A percentile compares a stretch with the other conserved stretches of the same genome.
phyloP scores from a whole-genome alignment of 106 monocot species.

The Dioscorea zingiberensis region DNA sequence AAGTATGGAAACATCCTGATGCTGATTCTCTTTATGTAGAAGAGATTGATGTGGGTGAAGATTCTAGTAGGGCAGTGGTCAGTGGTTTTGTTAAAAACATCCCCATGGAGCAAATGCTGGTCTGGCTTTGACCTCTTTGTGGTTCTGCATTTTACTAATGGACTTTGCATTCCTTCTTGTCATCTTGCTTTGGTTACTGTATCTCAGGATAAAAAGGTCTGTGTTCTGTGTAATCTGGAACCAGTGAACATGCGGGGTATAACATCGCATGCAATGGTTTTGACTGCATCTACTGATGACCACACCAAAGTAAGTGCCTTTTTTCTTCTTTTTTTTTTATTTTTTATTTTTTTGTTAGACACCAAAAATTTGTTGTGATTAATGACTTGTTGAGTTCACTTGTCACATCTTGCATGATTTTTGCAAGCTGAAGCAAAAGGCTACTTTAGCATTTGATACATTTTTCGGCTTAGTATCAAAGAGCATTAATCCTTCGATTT shows the following conservation, averaged over 20 bases:
- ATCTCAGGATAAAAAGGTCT: conserved; percentile 84
- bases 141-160: neutral
- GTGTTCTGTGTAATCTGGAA: conserved; percentile 94
- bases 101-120: no score
- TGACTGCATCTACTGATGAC: conserved; percentile 77
- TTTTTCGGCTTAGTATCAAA: no score
- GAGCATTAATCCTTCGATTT: no score
- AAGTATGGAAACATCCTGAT: conserved; percentile 87
- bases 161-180: no score
- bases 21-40: conserved; percentile 96
- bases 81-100: conserved; percentile 64
- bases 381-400: no score
- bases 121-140: no score
- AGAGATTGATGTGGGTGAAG: conserved; percentile 97
- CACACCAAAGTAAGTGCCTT: conserved; percentile 55
- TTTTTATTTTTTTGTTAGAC: no score
- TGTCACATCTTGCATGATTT: no score
- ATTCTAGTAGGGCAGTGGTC: conserved; percentile 66
- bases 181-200: neutral
- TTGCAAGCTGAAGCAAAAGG: no score
- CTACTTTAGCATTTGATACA: no score
- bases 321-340: no score
- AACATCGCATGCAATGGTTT: conserved; percentile 96
- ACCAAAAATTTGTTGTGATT: no score
- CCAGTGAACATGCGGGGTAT: conserved; percentile 93